Conservation (phyloP, 208 protist species). For the Crithidia acanthocephali region DNA sequence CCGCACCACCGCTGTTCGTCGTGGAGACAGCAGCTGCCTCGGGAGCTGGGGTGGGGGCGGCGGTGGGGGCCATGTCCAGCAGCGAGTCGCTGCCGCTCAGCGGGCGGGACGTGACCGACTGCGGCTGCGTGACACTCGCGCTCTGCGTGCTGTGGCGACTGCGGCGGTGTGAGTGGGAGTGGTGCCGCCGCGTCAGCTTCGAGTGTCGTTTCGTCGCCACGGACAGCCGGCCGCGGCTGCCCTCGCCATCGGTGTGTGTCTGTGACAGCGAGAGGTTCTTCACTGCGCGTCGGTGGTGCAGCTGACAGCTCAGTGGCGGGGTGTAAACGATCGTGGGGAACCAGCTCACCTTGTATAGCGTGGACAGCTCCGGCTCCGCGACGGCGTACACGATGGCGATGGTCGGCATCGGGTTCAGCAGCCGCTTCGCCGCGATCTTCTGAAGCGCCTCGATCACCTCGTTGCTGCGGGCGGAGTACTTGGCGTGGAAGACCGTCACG, state of each 20-base stretch:
- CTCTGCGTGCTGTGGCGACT: not conserved
- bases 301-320: constrained; percentile 33
- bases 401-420: constrained; percentile 66
- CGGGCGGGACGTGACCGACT: not conserved
- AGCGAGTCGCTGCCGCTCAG: constrained; percentile 21
- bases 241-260: not conserved
- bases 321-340: constrained; percentile 88
- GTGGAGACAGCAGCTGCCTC: not conserved
- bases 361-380: constrained; percentile 80
- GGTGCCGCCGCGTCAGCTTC: not conserved
- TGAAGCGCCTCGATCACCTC: constrained; percentile 61
- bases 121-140: constrained; percentile 1
- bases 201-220: not conserved
- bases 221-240: not conserved
- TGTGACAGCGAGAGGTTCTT: not conserved
- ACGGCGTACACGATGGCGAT: constrained; percentile 85
- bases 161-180: constrained; percentile 9
- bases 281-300: not conserved
- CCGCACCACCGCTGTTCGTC: not conserved
- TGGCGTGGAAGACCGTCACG: constrained; percentile 85
- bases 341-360: constrained; percentile 78
- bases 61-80: not conserved
- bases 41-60: not conserved
- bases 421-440: constrained; percentile 51
- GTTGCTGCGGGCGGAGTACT: constrained; percentile 74